Percentiles rank a stretch among this genome's conserved stretches.
Conservation (phyloP, 2,329 filamentous ascomycete species). For the Decorospora gaudefroyi region DNA sequence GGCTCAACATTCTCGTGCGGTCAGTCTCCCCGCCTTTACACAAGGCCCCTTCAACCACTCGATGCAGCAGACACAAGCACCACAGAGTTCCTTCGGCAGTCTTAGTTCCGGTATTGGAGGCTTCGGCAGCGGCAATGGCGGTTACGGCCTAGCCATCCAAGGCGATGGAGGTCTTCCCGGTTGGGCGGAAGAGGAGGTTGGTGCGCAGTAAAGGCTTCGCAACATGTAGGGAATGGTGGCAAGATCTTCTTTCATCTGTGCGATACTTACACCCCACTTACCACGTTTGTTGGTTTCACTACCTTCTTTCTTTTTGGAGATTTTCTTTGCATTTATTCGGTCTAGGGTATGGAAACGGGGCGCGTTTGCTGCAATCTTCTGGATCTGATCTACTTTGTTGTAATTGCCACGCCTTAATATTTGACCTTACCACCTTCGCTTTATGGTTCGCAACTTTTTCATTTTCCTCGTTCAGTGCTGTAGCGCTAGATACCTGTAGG, state of each 20-base stretch:
- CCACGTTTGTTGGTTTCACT: slow-evolving; percentile 33
- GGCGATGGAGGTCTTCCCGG: slow-evolving; percentile 62
- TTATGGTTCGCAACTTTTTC: slow-evolving; percentile 9
- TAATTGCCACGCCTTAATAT: slow-evolving; percentile 27
- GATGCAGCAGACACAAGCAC: slow-evolving; percentile 44
- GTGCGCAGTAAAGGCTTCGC: slow-evolving; percentile 52
- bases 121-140: slow-evolving; percentile 57
- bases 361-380: slow-evolving; percentile 20
- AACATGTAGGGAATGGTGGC: slow-evolving; percentile 14
- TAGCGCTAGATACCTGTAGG: slow-evolving; percentile 35
- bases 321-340: slow-evolving; percentile 13
- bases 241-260: slow-evolving; percentile 41
- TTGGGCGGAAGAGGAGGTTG: slow-evolving; percentile 67
- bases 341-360: slow-evolving; percentile 13
- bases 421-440: slow-evolving; percentile 27
- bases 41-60: slow-evolving; percentile 60
- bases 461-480: slow-evolving; percentile 16
- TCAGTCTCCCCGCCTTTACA: slow-evolving; percentile 79
- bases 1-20: slow-evolving; percentile 74
- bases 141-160: slow-evolving; percentile 64
- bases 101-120: slow-evolving; percentile 63
- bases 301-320: slow-evolving; percentile 7
- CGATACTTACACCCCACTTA: slow-evolving; percentile 35
- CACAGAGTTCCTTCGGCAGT: slow-evolving; percentile 59
- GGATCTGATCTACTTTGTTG: slow-evolving; percentile 27